A percentile compares a stretch with the other conserved stretches of the same genome.
phyloP scores from a whole-genome alignment of 495 filamentous ascomycete genomes.

The Jackrogersella multiformis region DNA sequence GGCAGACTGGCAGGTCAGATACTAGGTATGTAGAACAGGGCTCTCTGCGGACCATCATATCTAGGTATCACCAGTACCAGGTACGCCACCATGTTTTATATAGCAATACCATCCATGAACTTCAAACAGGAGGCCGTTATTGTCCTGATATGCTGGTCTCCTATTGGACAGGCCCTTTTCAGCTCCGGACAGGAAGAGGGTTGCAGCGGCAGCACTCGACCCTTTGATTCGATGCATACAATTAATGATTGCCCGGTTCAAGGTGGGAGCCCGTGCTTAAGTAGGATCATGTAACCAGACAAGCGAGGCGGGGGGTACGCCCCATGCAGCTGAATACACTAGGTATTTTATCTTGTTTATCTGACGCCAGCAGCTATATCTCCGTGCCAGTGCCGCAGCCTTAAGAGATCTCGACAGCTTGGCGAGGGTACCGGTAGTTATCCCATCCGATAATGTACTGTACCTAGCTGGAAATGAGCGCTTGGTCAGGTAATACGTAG shows the following conservation, averaged over 20 bases:
- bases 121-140: not conserved
- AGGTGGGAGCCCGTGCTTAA: not conserved
- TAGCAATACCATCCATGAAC: not conserved
- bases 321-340: slow-evolving; percentile 6
- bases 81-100: not conserved
- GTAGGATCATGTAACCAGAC: not conserved
- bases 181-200: not conserved
- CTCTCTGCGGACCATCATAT: not conserved
- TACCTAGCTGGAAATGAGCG: too few species aligned
- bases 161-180: not conserved
- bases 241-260: not conserved
- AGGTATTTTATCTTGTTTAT: too few species aligned
- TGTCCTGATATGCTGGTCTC: not conserved
- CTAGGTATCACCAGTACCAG: not conserved
- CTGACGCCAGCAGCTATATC: not conserved
- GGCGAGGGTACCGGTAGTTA: not conserved
- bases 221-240: not conserved
- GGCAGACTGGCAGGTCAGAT: too few species aligned
- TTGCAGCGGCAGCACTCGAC: not conserved
- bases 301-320: not conserved
- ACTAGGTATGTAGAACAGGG: not conserved
- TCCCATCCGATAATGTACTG: not conserved
- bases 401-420: not conserved
- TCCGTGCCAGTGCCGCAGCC: not conserved
- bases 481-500: too few species aligned